Base-by-base conservation (phyloP, 164 flowering plant genomes). In the Santalum album region DNA sequence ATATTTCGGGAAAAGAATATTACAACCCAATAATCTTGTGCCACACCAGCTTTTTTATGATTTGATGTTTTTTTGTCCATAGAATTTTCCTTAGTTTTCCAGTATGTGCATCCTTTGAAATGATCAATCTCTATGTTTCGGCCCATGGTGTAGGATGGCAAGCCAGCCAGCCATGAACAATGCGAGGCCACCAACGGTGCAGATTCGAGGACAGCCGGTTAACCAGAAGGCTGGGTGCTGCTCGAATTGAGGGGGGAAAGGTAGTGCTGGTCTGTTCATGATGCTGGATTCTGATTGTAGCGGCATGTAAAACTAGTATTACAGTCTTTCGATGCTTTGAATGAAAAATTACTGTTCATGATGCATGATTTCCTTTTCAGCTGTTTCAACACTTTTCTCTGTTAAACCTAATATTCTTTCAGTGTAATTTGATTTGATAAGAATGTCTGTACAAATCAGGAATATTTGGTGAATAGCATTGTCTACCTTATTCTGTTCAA, bases 181-280 rank as follows among this genome's bases (percentile, higher is more conserved):
- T 58, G 75, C 76, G 1, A 70, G 83, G 69, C 86, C 85, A 12
- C 76, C 84, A 16, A 81, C 87, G 0, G 89, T 86, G 55, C 86
- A 81, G 63, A 72, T 86, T 51, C 70, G 70, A 34, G 94, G 94
- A 63, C 89, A 86, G 67, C 89, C 87, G 11, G 85, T 86, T 21
- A 71, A 69, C 57, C 87, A 82, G 57, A 83, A 78, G 57, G 52
- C 73, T 50, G 79, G 82, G 25, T 82, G 89, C 75, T 83, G 90
- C 78, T 83, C 94, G 21, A 16, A 24, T 56, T 53, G 27, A 49
- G n/a, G 44, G 27, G 34, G 9, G 9, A 3, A 29, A n/a, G n/a
- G n/a, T n/a, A n/a, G n/a, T n/a, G 2, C 0, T 51, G 26, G 26
- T 52, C 22, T 25, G 52, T 53, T 6, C 25, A 23, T 24, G 51